Evolutionary conservation across 2,329 filamentous ascomycete genomes (phyloP), one percentile per base, ranked within the genome.

Genomic region (Nemania sp.): DNA sequence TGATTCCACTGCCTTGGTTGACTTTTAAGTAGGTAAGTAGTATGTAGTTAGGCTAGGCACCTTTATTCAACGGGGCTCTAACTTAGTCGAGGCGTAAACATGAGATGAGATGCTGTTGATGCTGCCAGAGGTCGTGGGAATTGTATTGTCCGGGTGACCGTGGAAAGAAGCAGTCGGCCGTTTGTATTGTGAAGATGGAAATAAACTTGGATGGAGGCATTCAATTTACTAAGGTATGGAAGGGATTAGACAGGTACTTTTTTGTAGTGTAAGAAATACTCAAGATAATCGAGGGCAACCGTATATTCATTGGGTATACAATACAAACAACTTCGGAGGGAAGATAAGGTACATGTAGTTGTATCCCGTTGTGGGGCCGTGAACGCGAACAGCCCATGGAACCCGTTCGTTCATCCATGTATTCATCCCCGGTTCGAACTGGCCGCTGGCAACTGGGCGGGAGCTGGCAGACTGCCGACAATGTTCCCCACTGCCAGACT

Each of bases 51-150:
- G 37, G 50, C 58, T 52, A 21, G 42, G 32, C 25, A 29, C 35
- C 54, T 45, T n/a, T n/a, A n/a, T n/a, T n/a, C n/a, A n/a, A n/a
- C n/a, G n/a, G n/a, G n/a, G n/a, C n/a, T n/a, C n/a, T n/a, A n/a
- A 46, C 51, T 51, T 51, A 58, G 54, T 62, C 51, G 46, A 48
- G 58, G 55, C 49, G 46, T 18, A 52, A 20, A 57, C 50, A 53
- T 37, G 57, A 61, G 57, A 52, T 46, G 25, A 12, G 35, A 64
- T 56, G 59, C 10, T 61, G 62, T 56, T 52, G 52, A 48, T 54
- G 45, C 59, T 55, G 55, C 39, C 62, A n/a, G 47, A 42, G 21
- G 37, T 32, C 42, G 48, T 59, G 62, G 48, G 61, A n/a, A 43
- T 39, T 57, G 52, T 53, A 51, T 55, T 32, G 51, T 55, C 37